A percentile compares a stretch with the other conserved stretches of the same genome.
Conservation (phyloP, 345 rosid genomes). For the Aquilaria sinensis region DNA sequence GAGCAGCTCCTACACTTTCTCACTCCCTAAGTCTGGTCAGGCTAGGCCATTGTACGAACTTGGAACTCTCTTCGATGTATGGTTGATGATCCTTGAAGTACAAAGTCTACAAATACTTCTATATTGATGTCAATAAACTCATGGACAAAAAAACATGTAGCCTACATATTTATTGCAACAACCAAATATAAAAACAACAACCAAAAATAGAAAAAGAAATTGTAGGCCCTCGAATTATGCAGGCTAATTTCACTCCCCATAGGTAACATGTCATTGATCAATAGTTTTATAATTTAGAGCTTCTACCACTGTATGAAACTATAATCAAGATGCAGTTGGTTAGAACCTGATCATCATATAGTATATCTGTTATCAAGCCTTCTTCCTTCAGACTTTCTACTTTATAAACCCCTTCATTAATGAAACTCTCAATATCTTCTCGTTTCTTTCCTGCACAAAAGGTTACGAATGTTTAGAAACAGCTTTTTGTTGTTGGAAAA, state of each 20-base stretch:
- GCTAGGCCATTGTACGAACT: too few species aligned
- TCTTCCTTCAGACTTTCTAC: conserved; percentile 83
- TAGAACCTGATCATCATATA: conserved; percentile 90
- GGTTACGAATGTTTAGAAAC: conserved; percentile 22
- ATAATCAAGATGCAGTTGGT: background rate
- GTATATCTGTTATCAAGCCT: conserved; percentile 71
- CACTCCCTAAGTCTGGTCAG: too few species aligned
- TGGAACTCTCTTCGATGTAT: too few species aligned
- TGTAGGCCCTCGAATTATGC: background rate
- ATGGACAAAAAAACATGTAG: too few species aligned
- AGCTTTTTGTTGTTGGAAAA: conserved; percentile 16
- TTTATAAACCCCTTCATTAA: conserved; percentile 82
- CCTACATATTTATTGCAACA: too few species aligned
- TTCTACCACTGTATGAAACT: background rate
- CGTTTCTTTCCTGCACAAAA: conserved; percentile 60
- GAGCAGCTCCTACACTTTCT: too few species aligned
- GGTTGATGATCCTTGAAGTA: too few species aligned
- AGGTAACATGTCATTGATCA: too few species aligned
- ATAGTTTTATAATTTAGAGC: too few species aligned
- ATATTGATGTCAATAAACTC: too few species aligned
- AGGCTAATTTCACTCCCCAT: background rate
- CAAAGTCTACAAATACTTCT: too few species aligned
- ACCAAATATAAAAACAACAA: too few species aligned
- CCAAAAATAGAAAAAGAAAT: conserved; percentile 8
- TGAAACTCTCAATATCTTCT: conserved; percentile 78